Percentiles rank a stretch among this genome's conserved stretches.
Conservation (phyloP, 1,284 basidiomycete genomes). For the Rugosomyces carneus region DNA sequence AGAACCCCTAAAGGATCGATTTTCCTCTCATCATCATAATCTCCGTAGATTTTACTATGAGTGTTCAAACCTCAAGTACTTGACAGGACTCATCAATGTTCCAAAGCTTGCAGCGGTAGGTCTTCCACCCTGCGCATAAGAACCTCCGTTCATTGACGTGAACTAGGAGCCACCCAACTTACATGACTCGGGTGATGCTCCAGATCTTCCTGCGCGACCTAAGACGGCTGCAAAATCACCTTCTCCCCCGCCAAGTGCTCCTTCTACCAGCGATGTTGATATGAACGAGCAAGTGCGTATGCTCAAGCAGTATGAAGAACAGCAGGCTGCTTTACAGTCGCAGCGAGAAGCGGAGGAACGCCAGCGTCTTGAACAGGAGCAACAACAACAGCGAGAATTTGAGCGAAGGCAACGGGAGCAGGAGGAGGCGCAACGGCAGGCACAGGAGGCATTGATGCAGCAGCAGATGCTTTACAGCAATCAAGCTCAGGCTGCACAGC, state of each 20-base stretch:
- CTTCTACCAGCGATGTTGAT: slow-evolving; percentile 69
- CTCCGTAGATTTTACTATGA: slow-evolving; percentile 97
- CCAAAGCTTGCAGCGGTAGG: slow-evolving; percentile 87
- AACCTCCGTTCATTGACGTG: slow-evolving; percentile 2
- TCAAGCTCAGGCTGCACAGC: slow-evolving; percentile 63
- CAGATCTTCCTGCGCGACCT: slow-evolving; percentile 86
- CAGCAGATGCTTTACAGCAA: slow-evolving; percentile 74
- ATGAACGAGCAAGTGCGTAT: slow-evolving; percentile 92
- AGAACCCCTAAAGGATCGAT: slow-evolving; percentile 81
- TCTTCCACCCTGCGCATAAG: slow-evolving; percentile 1
- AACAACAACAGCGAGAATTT: slow-evolving; percentile 83
- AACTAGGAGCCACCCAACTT: slow-evolving; percentile 88
- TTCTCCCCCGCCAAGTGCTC: slow-evolving; percentile 58
- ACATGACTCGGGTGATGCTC: slow-evolving; percentile 75
- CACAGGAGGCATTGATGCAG: slow-evolving; percentile 84
- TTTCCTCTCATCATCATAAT: slow-evolving; percentile 83
- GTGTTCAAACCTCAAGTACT: slow-evolving; percentile 93
- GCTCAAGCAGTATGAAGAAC: slow-evolving; percentile 95
- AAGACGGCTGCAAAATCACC: slow-evolving; percentile 55
- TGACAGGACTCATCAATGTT: slow-evolving; percentile 93
- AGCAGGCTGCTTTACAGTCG: slow-evolving; percentile 79
- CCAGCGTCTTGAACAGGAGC: slow-evolving; percentile 71
- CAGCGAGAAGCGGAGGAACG: slow-evolving; percentile 83
- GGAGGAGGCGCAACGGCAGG: slow-evolving; percentile 81
- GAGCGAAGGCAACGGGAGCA: slow-evolving; percentile 88